Conservation (phyloP, 306 rosid genomes). For the Cicer yamashitae region DNA sequence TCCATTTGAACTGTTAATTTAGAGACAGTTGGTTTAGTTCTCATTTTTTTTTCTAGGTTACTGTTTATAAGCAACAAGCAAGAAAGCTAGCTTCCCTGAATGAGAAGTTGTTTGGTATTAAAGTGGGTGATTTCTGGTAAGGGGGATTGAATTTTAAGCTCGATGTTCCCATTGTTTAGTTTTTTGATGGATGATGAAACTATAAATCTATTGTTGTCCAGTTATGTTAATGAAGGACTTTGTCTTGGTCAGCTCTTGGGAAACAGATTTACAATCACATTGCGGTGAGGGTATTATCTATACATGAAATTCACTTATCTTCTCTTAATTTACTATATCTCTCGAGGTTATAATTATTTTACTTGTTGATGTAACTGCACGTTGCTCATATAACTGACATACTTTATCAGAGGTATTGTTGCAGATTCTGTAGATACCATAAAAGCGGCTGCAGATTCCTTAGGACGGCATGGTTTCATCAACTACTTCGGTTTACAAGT, state of each 20-base stretch:
- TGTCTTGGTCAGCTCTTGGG: constrained; percentile 94
- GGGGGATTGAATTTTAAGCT: constrained; percentile 44
- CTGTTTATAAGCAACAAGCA: constrained; percentile 86
- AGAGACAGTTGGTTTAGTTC: constrained; percentile 34
- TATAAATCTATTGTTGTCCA: constrained; percentile 54
- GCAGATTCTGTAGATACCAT: constrained; percentile 85
- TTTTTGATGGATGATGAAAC: constrained; percentile 40
- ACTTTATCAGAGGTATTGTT: constrained; percentile 85
- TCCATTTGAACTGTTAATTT: constrained; percentile 14
- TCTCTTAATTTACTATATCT: constrained; percentile 13
- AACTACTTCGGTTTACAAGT: constrained; percentile 99
- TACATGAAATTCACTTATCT: constrained; percentile 37
- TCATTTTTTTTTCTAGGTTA: constrained; percentile 65
- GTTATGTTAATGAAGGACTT: constrained; percentile 86
- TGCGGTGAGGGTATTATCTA: constrained; percentile 66
- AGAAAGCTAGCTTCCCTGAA: constrained; percentile 85
- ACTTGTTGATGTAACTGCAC: constrained; percentile 33
- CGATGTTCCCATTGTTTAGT: constrained; percentile 6
- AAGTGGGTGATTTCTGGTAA: constrained; percentile 95
- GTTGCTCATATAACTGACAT: constrained; percentile 43
- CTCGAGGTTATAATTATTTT: constrained; percentile 6
- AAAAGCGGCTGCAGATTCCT: constrained; percentile 79
- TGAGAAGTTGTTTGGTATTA: constrained; percentile 81
- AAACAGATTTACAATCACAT: constrained; percentile 81
- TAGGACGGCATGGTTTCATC: constrained; percentile 84